Evolutionary conservation across 2,329 filamentous ascomycete species (phyloP), one percentile per base, ranked within the genome.

Genomic region (Neurospora sp.): DNA sequence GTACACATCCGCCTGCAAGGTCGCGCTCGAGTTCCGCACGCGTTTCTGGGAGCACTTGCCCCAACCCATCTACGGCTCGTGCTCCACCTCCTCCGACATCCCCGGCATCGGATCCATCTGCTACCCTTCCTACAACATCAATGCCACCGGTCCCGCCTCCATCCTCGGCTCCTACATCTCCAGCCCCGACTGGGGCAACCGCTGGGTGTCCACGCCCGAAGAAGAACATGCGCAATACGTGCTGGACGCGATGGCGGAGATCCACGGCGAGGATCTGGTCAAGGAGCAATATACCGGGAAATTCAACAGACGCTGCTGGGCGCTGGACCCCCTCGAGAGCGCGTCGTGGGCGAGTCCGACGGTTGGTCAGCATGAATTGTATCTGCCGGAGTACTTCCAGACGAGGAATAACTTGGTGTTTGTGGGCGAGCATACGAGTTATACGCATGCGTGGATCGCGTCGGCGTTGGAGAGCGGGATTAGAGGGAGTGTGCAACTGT

Each of bases 391-490:
- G n/a, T 92, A 91, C 75, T 91, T 90, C 75, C 86, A 88, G 76
- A 92, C 89, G 0, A 87, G 92, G 77, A 84, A 84, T 72, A 87
- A 89, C 66, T 81, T 89, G n/a, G 87, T 92, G 40, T 91, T 91
- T 71, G 81, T 90, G 6, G 87, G 87, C 2, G 90, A 92, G 77
- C 89, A 92, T 76, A 91, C 89, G 0, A 87, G 85, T 6, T 91
- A 89, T 76, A 92, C 90, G 0, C 90, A 92, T 75, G 89, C 88
- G 1, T 92, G 89, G 89, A 89, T 91, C 67, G 85, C 86, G 39
- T 87, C 85, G 2, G 89, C 90, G 0, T 79, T 92, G 4, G 89
- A 92, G 76, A 89, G 86, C 11, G 89, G 88, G 0, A 86, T 92
- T 1, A 82, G 90, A 1, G 88, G 89, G 0, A 87, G 87, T 0